These are phyloP conservation scores for Hypoxylon perforatum DNA, from an alignment of 495 filamentous ascomycete genomes.

Conservation along the genomic window DNA sequence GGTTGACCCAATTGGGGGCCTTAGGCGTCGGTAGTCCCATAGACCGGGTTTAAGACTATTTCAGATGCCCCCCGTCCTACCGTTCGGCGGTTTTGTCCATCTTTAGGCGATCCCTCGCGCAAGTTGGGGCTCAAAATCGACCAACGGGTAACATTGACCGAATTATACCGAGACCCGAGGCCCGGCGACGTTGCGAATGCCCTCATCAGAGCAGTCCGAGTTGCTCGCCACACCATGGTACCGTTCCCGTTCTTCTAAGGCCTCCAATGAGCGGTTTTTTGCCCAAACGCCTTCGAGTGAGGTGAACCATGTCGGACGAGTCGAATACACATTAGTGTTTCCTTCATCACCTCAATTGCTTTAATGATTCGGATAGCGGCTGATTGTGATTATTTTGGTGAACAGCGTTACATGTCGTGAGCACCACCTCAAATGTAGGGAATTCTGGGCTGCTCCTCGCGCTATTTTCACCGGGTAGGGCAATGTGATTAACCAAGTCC, in stretches of 20 bases:
- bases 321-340: neutral
- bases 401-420: conserved; percentile 57
- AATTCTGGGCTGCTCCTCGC: neutral
- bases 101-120: conserved; percentile 25
- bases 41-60: conserved; percentile 22
- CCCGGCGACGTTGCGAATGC: conserved; percentile 44
- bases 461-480: neutral
- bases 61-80: conserved; percentile 20
- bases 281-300: neutral
- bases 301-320: neutral
- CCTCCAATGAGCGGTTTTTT: neutral
- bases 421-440: conserved; percentile 59
- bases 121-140: conserved; percentile 7
- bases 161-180: conserved; percentile 13
- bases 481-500: conserved; percentile 1
- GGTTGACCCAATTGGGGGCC: conserved; percentile 25
- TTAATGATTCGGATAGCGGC: conserved; percentile 11
- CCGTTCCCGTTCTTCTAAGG: neutral
- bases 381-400: conserved; percentile 20
- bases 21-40: conserved; percentile 7
- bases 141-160: conserved; percentile 18
- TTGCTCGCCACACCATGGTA: conserved; percentile 49
- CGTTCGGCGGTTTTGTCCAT: conserved; percentile 45
- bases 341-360: neutral
- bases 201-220: conserved; percentile 43